Evolutionary conservation across 768 basidiomycete species (phyloP).

Genomic region (Tephrocybe sp.): DNA sequence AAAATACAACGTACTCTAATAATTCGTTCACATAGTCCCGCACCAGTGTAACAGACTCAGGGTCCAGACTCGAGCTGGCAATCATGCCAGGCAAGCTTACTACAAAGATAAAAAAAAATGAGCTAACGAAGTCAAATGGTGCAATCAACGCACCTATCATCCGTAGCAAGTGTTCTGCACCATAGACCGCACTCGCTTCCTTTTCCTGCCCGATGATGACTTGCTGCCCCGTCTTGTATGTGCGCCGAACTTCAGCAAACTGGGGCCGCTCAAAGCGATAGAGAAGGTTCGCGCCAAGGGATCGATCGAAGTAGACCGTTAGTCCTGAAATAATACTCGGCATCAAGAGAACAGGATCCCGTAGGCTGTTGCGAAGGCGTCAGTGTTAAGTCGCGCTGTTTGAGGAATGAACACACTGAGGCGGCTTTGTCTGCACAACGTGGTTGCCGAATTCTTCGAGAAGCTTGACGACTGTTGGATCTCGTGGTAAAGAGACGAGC

Average conservation of each 20-base stretch:
- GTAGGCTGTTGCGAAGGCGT: slow-evolving; percentile 42
- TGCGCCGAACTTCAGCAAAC: slow-evolving; percentile 76
- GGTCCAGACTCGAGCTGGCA: slow-evolving; percentile 85
- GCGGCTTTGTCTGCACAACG: slow-evolving; percentile 48
- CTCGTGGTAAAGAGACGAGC: slow-evolving; percentile 83
- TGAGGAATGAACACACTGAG: slow-evolving; percentile 37
- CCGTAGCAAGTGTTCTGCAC: slow-evolving; percentile 89
- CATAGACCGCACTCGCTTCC: slow-evolving; percentile 90
- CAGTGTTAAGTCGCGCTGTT: not conserved
- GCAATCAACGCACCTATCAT: slow-evolving; percentile 72
- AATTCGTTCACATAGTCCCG: slow-evolving; percentile 91
- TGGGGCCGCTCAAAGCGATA: slow-evolving; percentile 96
- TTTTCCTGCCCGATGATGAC: slow-evolving; percentile 70
- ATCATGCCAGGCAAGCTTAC: slow-evolving; percentile 94
- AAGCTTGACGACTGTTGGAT: slow-evolving; percentile 75
- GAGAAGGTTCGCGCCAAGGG: slow-evolving; percentile 84
- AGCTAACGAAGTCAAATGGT: not conserved
- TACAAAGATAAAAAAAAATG: slow-evolving; percentile 28
- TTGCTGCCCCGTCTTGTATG: slow-evolving; percentile 71
- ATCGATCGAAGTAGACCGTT: slow-evolving; percentile 90
- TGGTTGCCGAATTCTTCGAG: slow-evolving; percentile 77
- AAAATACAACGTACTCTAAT: slow-evolving; percentile 52
- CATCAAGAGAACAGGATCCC: slow-evolving; percentile 67
- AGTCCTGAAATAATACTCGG: slow-evolving; percentile 86
- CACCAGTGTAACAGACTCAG: slow-evolving; percentile 79